Conservation (phyloP, 2,329 filamentous ascomycete species). For the Aschersonia sp. region DNA sequence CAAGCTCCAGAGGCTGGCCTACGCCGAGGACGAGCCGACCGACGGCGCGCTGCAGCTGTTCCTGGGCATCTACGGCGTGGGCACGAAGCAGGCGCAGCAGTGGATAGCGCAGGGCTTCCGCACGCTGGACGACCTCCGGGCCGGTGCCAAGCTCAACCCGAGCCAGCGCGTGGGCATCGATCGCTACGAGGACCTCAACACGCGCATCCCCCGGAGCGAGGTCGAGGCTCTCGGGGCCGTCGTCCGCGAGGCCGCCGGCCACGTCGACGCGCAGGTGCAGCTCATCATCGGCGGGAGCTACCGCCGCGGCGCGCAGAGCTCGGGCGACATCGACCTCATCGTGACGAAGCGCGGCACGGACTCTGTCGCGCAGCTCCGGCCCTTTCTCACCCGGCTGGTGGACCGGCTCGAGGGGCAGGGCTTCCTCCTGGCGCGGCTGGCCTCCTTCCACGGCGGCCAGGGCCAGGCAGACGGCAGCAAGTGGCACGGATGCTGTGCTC, state of each 20-base stretch:
- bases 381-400: constrained; percentile 50
- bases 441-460: constrained; percentile 28
- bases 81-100: constrained; percentile 50
- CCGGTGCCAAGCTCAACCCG: constrained; percentile 45
- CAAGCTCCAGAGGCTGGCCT: constrained; percentile 55
- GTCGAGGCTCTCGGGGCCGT: constrained; percentile 53
- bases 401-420: constrained; percentile 38
- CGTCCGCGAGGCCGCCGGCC: constrained; percentile 43
- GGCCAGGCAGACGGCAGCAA: constrained; percentile 48
- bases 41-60: constrained; percentile 55
- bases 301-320: constrained; percentile 59
- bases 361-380: constrained; percentile 39
- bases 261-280: constrained; percentile 49
- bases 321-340: constrained; percentile 74
- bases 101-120: constrained; percentile 67
- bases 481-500: constrained; percentile 75
- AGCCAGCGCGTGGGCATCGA: constrained; percentile 67
- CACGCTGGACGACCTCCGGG: constrained; percentile 56
- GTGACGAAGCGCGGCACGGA: constrained; percentile 53
- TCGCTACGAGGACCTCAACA: constrained; percentile 65
- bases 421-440: constrained; percentile 59
- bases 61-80: constrained; percentile 66
- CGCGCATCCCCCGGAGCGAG: constrained; percentile 64
- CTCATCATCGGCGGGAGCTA: constrained; percentile 75
- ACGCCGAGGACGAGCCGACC: constrained; percentile 50